phyloP scores from a whole-genome alignment of 179 eudicot species.

The Silene noctiflora region DNA sequence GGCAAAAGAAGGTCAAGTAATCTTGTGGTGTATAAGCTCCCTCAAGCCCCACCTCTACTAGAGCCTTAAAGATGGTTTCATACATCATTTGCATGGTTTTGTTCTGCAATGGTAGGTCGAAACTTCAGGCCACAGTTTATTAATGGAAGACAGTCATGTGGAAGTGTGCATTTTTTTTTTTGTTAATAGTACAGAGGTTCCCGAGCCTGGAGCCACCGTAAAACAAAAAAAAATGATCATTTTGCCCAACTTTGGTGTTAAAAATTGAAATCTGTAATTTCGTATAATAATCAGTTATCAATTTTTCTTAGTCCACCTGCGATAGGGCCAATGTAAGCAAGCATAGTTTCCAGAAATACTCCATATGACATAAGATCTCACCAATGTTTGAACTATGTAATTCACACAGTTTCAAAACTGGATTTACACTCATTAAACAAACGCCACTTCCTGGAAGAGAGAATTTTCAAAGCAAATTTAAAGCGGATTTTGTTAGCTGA shows the following conservation, averaged over 20 bases:
- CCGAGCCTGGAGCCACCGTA: background rate
- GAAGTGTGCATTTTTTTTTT: background rate
- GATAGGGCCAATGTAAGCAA: background rate
- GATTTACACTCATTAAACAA: background rate
- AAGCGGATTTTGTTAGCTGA: constrained; percentile 7
- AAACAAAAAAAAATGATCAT: too few relatives aligned
- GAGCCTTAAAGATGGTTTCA: constrained; percentile 70
- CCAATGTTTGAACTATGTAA: too few relatives aligned
- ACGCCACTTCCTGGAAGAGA: background rate
- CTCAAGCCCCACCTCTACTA: constrained; percentile 77
- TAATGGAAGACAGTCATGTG: background rate
- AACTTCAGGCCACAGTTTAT: background rate
- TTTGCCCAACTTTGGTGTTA: background rate
- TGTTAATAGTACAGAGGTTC: background rate
- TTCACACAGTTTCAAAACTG: background rate
- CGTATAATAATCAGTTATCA: too few relatives aligned
- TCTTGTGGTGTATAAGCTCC: constrained; percentile 58
- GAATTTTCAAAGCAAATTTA: background rate
- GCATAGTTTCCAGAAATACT: background rate
- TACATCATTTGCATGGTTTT: constrained; percentile 98
- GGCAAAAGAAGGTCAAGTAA: constrained; percentile 80
- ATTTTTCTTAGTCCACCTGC: background rate
- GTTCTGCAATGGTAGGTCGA: constrained; percentile 37
- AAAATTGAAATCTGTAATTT: background rate
- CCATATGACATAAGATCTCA: too few relatives aligned